Evolutionary conservation across 176 grass and related monocot genomes (phyloP).

Genomic region (Microstegium vimineum): DNA sequence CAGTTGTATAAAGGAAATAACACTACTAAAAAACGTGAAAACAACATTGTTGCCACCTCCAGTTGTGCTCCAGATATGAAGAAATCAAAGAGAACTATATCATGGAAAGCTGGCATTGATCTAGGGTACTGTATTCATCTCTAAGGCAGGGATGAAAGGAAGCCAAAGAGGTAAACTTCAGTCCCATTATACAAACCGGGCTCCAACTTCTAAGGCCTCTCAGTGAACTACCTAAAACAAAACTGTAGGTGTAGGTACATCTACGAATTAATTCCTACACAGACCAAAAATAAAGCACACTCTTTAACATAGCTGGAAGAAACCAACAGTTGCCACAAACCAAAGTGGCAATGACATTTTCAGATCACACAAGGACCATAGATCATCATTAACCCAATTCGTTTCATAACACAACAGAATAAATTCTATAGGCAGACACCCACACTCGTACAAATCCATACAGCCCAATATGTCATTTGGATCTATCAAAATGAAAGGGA

Average conservation of each 20-base stretch:
- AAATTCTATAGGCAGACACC: not conserved
- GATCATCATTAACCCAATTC: not conserved
- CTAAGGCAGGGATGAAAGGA: slow-evolving; percentile 23
- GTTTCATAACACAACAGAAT: not conserved
- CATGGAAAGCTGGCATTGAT: slow-evolving; percentile 23
- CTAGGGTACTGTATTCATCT: slow-evolving; percentile 80
- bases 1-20: not conserved
- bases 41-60: not conserved
- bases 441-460: not conserved
- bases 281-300: not conserved
- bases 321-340: not conserved
- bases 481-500: not conserved
- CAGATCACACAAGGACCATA: not conserved
- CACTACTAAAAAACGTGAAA: not conserved
- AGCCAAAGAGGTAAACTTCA: slow-evolving; percentile 69
- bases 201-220: not conserved
- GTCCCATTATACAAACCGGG: slow-evolving; percentile 25
- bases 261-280: not conserved
- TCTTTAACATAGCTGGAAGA: not conserved
- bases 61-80: not conserved
- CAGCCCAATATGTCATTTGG: accelerated
- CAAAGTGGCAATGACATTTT: not conserved
- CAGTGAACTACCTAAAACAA: not conserved
- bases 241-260: not conserved
- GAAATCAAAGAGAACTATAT: slow-evolving; percentile 30